phyloP scores from a whole-genome alignment of 371 early-diverging fungal genomes.

The Funneliformis caledonium region DNA sequence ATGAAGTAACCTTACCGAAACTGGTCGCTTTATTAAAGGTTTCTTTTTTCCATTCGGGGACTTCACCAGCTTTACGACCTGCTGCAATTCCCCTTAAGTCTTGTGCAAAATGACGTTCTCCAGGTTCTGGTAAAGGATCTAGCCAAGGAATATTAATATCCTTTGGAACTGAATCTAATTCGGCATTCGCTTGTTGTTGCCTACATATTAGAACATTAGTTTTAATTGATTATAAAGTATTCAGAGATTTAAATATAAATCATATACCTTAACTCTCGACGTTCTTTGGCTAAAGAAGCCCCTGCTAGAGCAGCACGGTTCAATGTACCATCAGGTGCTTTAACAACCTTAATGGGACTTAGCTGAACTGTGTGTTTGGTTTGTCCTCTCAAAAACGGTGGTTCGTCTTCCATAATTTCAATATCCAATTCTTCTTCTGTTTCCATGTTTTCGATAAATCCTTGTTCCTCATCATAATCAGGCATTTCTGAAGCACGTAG shows the following conservation, averaged over 20 bases:
- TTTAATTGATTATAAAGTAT: neutral
- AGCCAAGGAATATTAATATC: slow-evolving; percentile 91
- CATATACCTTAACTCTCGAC: slow-evolving; percentile 75
- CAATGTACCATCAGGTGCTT: slow-evolving; percentile 95
- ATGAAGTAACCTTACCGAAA: slow-evolving; percentile 86
- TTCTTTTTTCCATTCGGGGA: slow-evolving; percentile 95
- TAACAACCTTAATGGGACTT: slow-evolving; percentile 95
- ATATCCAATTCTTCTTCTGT: slow-evolving; percentile 95
- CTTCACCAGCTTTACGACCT: slow-evolving; percentile 60
- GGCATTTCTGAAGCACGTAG: slow-evolving; percentile 87
- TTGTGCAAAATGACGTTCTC: slow-evolving; percentile 88
- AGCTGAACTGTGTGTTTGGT: slow-evolving; percentile 83
- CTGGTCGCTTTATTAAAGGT: slow-evolving; percentile 89
- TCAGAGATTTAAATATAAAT: neutral
- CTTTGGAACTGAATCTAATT: slow-evolving; percentile 86
- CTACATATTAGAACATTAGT: slow-evolving; percentile 40
- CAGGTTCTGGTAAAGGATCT: slow-evolving; percentile 93
- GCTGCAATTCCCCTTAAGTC: slow-evolving; percentile 76
- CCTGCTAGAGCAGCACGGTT: slow-evolving; percentile 95
- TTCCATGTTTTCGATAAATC: slow-evolving; percentile 76
- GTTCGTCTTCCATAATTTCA: slow-evolving; percentile 95
- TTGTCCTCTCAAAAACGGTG: slow-evolving; percentile 93
- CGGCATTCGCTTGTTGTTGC: slow-evolving; percentile 87
- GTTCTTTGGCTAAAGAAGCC: slow-evolving; percentile 91
- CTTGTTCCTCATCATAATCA: slow-evolving; percentile 79